Conservation (phyloP, 2,329 filamentous ascomycete species). For the Pseudogymnoascus sp. region DNA sequence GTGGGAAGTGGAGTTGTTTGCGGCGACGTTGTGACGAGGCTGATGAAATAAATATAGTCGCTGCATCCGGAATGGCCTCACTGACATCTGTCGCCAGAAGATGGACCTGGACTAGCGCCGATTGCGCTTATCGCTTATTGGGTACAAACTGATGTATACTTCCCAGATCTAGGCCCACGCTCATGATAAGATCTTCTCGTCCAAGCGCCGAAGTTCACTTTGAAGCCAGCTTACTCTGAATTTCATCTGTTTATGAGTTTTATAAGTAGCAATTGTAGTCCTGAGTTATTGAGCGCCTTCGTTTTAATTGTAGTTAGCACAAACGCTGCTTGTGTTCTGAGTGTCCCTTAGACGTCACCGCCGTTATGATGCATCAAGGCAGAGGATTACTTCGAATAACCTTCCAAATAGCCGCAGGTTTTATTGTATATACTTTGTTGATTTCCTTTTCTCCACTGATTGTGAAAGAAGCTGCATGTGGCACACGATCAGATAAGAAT, state of each 20-base stretch:
- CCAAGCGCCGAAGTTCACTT: not conserved
- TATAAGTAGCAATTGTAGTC: not conserved
- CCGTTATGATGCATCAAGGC: not conserved
- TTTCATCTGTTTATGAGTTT: not conserved
- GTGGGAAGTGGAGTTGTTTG: not conserved
- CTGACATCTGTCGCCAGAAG: constrained; percentile 3
- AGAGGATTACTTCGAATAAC: not conserved
- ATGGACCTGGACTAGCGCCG: constrained; percentile 6
- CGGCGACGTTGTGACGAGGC: not conserved
- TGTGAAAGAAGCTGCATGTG: not conserved
- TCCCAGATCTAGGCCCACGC: not conserved
- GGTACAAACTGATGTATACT: not conserved
- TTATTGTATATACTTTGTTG: not conserved
- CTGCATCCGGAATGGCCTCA: constrained; percentile 5
- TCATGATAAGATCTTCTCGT: not conserved
- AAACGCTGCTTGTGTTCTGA: not conserved
- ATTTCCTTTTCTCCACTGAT: not conserved
- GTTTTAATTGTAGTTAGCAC: not conserved
- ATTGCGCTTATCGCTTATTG: constrained; percentile 9
- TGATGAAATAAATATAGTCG: constrained; percentile 8
- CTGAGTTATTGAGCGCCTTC: not conserved
- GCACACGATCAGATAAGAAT: not conserved
- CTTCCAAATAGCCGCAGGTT: not conserved
- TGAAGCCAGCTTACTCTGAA: not conserved
- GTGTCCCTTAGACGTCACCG: too few species aligned